Conservation (phyloP, 495 filamentous ascomycete species). For the Glonium stellatum region DNA sequence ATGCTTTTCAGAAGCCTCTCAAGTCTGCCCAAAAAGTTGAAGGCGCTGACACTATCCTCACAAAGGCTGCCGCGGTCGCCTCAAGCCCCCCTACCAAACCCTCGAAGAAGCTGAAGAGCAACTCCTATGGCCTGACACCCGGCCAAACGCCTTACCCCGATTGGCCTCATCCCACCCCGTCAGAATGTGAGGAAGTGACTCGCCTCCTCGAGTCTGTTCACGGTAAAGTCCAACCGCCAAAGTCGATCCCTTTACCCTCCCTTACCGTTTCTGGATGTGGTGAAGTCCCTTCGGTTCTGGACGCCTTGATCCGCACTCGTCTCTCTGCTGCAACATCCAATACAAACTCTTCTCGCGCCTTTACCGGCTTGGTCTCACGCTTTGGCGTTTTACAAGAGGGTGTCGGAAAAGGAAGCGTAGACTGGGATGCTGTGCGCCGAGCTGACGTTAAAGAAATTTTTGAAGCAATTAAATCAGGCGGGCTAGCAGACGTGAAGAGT, state of each 20-base stretch:
- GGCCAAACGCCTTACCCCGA: constrained; percentile 60
- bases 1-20: background rate
- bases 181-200: constrained; percentile 70
- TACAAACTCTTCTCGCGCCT: constrained; percentile 58
- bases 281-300: constrained; percentile 85
- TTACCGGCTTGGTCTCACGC: constrained; percentile 59
- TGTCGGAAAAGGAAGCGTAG: constrained; percentile 67
- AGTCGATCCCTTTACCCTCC: constrained; percentile 67
- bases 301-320: constrained; percentile 76
- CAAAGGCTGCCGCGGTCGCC: background rate
- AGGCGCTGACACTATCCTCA: background rate
- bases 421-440: constrained; percentile 76
- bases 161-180: constrained; percentile 57
- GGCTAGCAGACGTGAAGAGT: constrained; percentile 63
- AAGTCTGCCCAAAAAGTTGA: background rate
- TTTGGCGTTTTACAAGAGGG: constrained; percentile 61
- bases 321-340: constrained; percentile 70
- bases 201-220: constrained; percentile 60
- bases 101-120: constrained; percentile 12
- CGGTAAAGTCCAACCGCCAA: constrained; percentile 57
- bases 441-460: constrained; percentile 57
- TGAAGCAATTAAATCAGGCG: constrained; percentile 66
- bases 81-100: background rate
- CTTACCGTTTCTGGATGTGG: constrained; percentile 79
- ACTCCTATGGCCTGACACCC: constrained; percentile 18